phyloP scores from a whole-genome alignment of 2,329 filamentous ascomycete genomes.

The Thermomyces lanuginosus region DNA sequence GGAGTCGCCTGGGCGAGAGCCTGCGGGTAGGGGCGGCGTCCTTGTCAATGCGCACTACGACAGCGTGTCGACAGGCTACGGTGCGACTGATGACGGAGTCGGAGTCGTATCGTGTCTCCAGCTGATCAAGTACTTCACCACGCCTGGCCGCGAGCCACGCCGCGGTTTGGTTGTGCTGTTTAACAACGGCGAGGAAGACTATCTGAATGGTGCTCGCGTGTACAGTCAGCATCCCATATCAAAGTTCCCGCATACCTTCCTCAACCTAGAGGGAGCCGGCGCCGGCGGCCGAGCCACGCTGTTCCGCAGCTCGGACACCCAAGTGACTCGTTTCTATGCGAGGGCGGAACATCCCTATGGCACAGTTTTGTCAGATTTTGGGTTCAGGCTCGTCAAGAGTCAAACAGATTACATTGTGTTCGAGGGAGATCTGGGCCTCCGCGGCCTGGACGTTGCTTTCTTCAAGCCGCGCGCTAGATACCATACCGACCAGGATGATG shows the following conservation, averaged over 20 bases:
- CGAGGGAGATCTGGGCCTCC: slow-evolving; percentile 57
- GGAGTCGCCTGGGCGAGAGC: slow-evolving; percentile 35
- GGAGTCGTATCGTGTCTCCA: slow-evolving; percentile 77
- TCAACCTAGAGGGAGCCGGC: slow-evolving; percentile 90
- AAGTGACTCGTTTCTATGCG: slow-evolving; percentile 66
- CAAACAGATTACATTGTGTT: slow-evolving; percentile 85
- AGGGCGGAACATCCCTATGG: slow-evolving; percentile 63
- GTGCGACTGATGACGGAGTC: slow-evolving; percentile 86
- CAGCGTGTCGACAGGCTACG: slow-evolving; percentile 78
- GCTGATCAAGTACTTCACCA: slow-evolving; percentile 71
- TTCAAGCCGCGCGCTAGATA: slow-evolving; percentile 73
- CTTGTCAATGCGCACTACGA: slow-evolving; percentile 93
- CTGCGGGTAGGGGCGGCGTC: slow-evolving; percentile 54
- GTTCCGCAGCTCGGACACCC: slow-evolving; percentile 74
- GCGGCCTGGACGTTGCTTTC: slow-evolving; percentile 84
- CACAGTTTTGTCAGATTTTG: slow-evolving; percentile 64
- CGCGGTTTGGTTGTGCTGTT: slow-evolving; percentile 69
- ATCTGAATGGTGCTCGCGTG: slow-evolving; percentile 67
- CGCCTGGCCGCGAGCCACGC: slow-evolving; percentile 52
- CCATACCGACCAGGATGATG: slow-evolving; percentile 79
- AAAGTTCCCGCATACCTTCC: slow-evolving; percentile 66
- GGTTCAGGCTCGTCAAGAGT: slow-evolving; percentile 67
- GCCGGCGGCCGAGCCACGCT: slow-evolving; percentile 76
- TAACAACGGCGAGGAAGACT: slow-evolving; percentile 95
- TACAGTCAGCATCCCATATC: slow-evolving; percentile 72